Evolutionary conservation across 1,284 basidiomycete genomes (phyloP), one percentile per base, ranked within the genome.

Genomic region (Sphagnurus paluster): DNA sequence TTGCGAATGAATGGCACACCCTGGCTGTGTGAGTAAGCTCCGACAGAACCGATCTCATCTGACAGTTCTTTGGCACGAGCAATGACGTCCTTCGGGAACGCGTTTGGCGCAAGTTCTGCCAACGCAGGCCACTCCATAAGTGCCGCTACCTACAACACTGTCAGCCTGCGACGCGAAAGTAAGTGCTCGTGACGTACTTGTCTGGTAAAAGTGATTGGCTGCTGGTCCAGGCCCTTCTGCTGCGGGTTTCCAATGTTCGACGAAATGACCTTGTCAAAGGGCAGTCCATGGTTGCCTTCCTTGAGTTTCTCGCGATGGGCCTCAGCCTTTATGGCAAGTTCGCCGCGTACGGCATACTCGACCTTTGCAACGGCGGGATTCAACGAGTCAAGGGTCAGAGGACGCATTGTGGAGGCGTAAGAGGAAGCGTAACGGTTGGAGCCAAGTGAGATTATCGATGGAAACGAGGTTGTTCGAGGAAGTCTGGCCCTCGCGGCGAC

Each of bases 231-330:
- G 1, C 91, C 93, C 62, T 87, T 87, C 69, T 98, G 96, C 70
- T 99, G 96, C 0, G 96, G 96, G 65, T 99, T 99, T 7, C 96
- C 96, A 49, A 99, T 99, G 72, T 99, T 99, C 55, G 93, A 93
- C 19, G 85, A 91, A 64, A 98, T 93, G 66, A 99, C 79, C 57
- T 84, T 84, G 62, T 85, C 79, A 66, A 98, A 99, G 17, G 93
- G 92, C 14, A 98, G 77, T 17, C 72, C 71, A 49, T 82, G 71
- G 49, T 75, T 65, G 6, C 69, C 66, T 29, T 76, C 67, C 60
- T 82, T 78, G 59, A 96, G 81, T 56, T 75, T 68, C 41, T 84
- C 83, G 49, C 84, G 77, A 60, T 91, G 87, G 53, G 85, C 75
- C 69, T 98, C 94, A 2, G 96, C 94, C 64, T 88, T 91, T 73